These are phyloP conservation scores for Didymella keratinophila DNA, from an alignment of 2,329 filamentous ascomycete genomes.

Conservation along the genomic window DNA sequence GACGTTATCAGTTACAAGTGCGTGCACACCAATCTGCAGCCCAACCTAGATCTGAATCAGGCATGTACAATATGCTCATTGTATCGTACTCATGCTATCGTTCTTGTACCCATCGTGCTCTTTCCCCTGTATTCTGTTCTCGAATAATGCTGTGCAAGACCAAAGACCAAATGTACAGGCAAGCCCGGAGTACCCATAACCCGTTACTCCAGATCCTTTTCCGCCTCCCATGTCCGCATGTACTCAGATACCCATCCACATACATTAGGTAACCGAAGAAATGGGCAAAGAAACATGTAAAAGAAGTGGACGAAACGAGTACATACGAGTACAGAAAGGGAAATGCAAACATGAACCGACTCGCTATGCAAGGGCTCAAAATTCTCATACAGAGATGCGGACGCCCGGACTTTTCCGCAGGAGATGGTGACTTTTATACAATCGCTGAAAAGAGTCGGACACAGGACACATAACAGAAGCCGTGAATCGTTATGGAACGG, in stretches of 20 bases:
- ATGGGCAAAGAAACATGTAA: constrained; percentile 38
- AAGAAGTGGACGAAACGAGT: constrained; percentile 35
- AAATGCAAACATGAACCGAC: constrained; percentile 46
- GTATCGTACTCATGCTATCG: constrained; percentile 15
- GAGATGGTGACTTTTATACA: constrained; percentile 50
- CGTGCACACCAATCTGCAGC: constrained; percentile 10
- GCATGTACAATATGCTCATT: constrained; percentile 14
- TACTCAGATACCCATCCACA: constrained; percentile 39
- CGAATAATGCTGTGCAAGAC: constrained; percentile 29
- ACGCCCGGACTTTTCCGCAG: constrained; percentile 48
- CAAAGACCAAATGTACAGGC: constrained; percentile 24
- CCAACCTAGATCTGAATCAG: neutral
- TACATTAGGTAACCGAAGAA: constrained; percentile 37
- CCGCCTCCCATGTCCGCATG: constrained; percentile 27
- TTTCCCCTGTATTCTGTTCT: constrained; percentile 19
- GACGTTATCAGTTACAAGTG: constrained; percentile 31
- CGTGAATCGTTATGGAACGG: constrained; percentile 47
- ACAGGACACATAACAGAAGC: constrained; percentile 49
- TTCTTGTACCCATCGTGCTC: constrained; percentile 21
- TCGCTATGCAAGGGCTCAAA: constrained; percentile 51
- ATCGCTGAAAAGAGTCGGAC: constrained; percentile 43
- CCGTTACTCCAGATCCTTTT: constrained; percentile 31
- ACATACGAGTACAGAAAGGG: constrained; percentile 38
- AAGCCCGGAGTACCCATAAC: constrained; percentile 10
- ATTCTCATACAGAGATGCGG: constrained; percentile 38